Percentiles rank a stretch among this genome's conserved stretches.
These are phyloP conservation scores for Thelonectria olida DNA, from an alignment of 2,329 filamentous ascomycete species.

Conservation along the genomic window DNA sequence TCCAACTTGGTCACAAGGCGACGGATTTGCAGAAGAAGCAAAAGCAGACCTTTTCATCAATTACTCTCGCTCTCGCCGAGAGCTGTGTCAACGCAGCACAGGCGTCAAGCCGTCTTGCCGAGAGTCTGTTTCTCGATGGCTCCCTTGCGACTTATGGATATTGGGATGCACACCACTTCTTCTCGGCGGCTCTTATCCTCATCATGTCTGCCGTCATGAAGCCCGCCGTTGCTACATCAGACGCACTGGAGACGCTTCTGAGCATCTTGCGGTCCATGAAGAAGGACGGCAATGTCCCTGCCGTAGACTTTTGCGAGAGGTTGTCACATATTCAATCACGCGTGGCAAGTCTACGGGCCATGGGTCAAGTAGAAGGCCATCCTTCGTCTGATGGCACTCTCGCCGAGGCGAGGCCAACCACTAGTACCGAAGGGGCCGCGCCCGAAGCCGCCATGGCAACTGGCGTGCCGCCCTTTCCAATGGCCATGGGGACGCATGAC, in stretches of 20 bases:
- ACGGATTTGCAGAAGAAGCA: conserved; percentile 8
- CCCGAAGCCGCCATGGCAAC: neutral
- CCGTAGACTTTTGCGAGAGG: conserved; percentile 41
- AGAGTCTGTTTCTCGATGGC: neutral
- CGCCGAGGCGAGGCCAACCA: neutral
- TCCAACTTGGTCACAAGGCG: conserved; percentile 28
- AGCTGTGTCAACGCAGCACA: conserved; percentile 56
- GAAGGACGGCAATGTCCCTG: conserved; percentile 42
- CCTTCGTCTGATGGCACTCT: neutral
- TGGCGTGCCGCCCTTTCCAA: conserved; percentile 2
- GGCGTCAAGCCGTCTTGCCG: conserved; percentile 52
- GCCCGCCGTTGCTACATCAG: conserved; percentile 36
- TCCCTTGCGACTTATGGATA: conserved; percentile 61
- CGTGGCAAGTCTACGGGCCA: conserved; percentile 26
- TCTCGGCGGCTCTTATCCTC: conserved; percentile 62
- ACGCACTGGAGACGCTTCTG: conserved; percentile 40
- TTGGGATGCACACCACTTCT: conserved; percentile 65
- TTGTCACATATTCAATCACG: conserved; percentile 38
- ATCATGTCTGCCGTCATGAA: conserved; percentile 55
- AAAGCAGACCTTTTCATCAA: conserved; percentile 40
- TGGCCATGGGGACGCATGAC: conserved; percentile 11
- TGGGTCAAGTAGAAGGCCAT: conserved; percentile 14
- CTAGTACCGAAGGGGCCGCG: neutral
- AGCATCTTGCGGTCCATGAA: conserved; percentile 43
- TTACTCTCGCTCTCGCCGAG: conserved; percentile 52